These are phyloP conservation scores for Pseudopithomyces chartarum DNA, from an alignment of 2,329 filamentous ascomycete species.

Conservation along the genomic window DNA sequence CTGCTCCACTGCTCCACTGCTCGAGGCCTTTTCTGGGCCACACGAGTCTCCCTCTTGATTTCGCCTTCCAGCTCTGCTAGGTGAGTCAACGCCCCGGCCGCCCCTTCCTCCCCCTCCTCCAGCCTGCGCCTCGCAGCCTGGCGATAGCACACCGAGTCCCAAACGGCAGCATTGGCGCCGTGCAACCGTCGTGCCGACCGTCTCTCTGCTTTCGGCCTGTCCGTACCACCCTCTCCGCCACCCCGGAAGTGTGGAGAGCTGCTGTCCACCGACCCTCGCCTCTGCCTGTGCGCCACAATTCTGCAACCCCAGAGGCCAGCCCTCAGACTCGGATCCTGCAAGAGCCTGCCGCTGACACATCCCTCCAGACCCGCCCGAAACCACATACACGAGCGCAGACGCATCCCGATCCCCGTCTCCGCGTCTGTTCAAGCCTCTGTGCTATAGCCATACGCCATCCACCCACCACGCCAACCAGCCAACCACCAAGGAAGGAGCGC, in stretches of 20 bases:
- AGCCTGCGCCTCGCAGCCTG: conserved; percentile 16
- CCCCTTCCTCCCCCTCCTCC: conserved; percentile 7
- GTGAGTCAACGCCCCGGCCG: conserved; percentile 39
- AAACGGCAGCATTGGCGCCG: conserved; percentile 28
- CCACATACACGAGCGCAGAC: conserved; percentile 35
- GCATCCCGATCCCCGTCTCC: conserved; percentile 22
- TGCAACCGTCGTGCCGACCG: conserved; percentile 32
- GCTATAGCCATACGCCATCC: conserved; percentile 22
- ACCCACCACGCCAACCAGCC: too few relatives aligned
- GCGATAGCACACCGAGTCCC: conserved; percentile 26
- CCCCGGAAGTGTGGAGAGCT: conserved; percentile 36
- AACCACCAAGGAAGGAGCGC: conserved; percentile 14
- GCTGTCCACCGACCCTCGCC: conserved; percentile 40
- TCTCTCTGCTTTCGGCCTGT: conserved; percentile 35
- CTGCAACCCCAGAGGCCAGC: conserved; percentile 37
- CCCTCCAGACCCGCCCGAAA: conserved; percentile 22
- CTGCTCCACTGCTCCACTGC: conserved; percentile 5
- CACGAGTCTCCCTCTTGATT: conserved; percentile 15
- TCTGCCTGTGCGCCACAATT: conserved; percentile 43
- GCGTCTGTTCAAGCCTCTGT: conserved; percentile 15
- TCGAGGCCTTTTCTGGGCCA: conserved; percentile 13
- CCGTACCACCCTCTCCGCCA: conserved; percentile 39
- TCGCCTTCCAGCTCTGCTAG: conserved; percentile 22
- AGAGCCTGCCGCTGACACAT: conserved; percentile 36
- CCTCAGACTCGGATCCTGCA: conserved; percentile 30